Percentiles rank a stretch among this genome's conserved stretches.
Evolutionary conservation across 495 filamentous ascomycete species (phyloP).

Genomic region (Xylaria nigripes): DNA sequence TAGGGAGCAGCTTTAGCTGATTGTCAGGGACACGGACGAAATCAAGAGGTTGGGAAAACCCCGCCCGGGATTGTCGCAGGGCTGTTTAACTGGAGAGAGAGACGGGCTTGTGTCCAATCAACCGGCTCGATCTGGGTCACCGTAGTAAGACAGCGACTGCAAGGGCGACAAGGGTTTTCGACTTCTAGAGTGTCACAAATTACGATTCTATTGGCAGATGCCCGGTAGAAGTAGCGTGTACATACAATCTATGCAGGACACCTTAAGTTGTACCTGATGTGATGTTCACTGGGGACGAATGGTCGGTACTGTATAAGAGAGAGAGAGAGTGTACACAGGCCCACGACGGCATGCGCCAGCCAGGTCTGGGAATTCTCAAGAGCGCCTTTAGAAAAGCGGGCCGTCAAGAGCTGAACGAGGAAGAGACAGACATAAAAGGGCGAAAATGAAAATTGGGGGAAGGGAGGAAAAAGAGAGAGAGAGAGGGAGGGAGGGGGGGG

Average conservation of each 20-base stretch:
- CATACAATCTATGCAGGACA: neutral
- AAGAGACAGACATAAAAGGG: neutral
- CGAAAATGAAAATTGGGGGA: too few species aligned
- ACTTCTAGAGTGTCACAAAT: neutral
- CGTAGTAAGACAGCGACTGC: constrained; percentile 11
- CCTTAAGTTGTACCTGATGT: neutral
- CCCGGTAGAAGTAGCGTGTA: neutral
- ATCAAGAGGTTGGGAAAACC: constrained; percentile 38
- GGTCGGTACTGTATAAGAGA: neutral
- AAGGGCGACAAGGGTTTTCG: constrained; percentile 5
- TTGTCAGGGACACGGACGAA: constrained; percentile 14
- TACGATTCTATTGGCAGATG: constrained; percentile 3
- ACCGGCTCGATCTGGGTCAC: constrained; percentile 4
- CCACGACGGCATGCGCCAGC: neutral
- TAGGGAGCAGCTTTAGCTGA: neutral
- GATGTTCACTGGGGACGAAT: neutral
- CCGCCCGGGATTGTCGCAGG: constrained; percentile 14
- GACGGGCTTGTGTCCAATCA: constrained; percentile 6
- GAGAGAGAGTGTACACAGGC: neutral
- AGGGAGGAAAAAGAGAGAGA: too few species aligned
- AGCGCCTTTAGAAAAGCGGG: neutral
- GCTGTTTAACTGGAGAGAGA: constrained; percentile 8
- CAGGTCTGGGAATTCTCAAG: constrained; percentile 3
- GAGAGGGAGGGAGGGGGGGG: too few species aligned
- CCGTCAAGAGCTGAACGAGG: neutral